Conservation (phyloP, 2,329 filamentous ascomycete genomes). For the Arthrobotrys pseudoclavata region DNA sequence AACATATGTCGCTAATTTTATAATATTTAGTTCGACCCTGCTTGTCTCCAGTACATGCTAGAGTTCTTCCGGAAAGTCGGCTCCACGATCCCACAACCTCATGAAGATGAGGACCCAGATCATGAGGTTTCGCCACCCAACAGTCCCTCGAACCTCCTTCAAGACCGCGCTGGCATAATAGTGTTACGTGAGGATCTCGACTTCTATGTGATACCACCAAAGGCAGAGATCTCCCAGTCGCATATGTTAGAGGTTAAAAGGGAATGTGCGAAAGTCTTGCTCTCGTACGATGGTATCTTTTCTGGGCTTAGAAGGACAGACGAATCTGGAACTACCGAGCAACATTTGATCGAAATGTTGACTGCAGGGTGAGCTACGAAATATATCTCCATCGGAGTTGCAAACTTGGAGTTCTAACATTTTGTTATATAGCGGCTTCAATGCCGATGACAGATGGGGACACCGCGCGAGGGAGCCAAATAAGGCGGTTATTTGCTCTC, state of each 20-base stretch:
- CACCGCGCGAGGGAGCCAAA: conserved; percentile 97
- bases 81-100: conserved; percentile 84
- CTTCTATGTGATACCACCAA: conserved; percentile 95
- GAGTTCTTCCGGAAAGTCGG: conserved; percentile 97
- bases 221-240: conserved; percentile 82
- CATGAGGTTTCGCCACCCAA: conserved; percentile 68
- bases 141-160: conserved; percentile 74
- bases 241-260: conserved; percentile 98
- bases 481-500: conserved; percentile 97
- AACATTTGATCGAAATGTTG: conserved; percentile 98
- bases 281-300: conserved; percentile 94
- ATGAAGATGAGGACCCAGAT: conserved; percentile 74
- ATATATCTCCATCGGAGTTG: not conserved
- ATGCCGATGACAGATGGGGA: conserved; percentile 94
- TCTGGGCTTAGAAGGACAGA: conserved; percentile 94
- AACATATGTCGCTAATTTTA: conserved; percentile 60
- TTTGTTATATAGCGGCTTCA: conserved; percentile 79
- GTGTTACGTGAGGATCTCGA: conserved; percentile 95
- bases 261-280: conserved; percentile 85
- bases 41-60: conserved; percentile 97
- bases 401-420: conserved; percentile 9
- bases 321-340: conserved; percentile 94
- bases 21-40: conserved; percentile 85
- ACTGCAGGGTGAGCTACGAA: conserved; percentile 84
- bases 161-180: conserved; percentile 94